Percentiles rank a stretch among this genome's conserved stretches.
phyloP scores from a whole-genome alignment of 2,329 filamentous ascomycete genomes.

The Rhytidhysteron rufulum region DNA sequence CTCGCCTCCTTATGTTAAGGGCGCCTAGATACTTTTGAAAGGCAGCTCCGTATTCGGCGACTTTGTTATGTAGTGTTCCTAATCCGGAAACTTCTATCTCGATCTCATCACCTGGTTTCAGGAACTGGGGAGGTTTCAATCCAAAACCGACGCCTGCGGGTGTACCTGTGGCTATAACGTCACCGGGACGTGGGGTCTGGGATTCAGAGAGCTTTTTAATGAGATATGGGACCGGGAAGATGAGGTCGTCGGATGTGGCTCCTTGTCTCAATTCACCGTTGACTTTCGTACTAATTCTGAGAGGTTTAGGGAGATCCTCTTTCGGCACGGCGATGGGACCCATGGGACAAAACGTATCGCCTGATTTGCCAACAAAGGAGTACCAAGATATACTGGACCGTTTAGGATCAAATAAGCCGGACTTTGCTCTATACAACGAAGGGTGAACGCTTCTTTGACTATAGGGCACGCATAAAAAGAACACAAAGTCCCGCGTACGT shows the following conservation, averaged over 20 bases:
- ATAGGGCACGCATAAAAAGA: too few species aligned
- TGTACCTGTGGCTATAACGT: constrained; percentile 48
- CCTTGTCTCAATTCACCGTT: constrained; percentile 48
- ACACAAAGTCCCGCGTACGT: too few species aligned
- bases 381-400: too few species aligned
- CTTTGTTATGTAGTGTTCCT: constrained; percentile 22
- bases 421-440: too few species aligned
- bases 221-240: constrained; percentile 44
- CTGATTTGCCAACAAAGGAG: constrained; percentile 57
- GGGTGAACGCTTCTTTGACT: too few species aligned
- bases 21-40: too few species aligned
- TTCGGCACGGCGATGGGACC: constrained; percentile 52
- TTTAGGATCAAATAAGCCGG: too few species aligned
- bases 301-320: constrained; percentile 39
- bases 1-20: too few species aligned
- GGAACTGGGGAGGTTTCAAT: constrained; percentile 30
- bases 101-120: constrained; percentile 22
- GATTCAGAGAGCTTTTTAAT: constrained; percentile 46
- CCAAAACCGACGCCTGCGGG: constrained; percentile 41
- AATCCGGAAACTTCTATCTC: constrained; percentile 21
- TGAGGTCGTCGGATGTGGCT: constrained; percentile 43
- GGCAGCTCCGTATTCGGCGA: constrained; percentile 47
- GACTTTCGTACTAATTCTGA: constrained; percentile 44
- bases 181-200: constrained; percentile 43
- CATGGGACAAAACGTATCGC: constrained; percentile 56